Percentiles rank a stretch among this genome's conserved stretches.
These are phyloP conservation scores for Fusarium stilboides DNA, from an alignment of 2,329 filamentous ascomycete genomes.

Conservation along the genomic window DNA sequence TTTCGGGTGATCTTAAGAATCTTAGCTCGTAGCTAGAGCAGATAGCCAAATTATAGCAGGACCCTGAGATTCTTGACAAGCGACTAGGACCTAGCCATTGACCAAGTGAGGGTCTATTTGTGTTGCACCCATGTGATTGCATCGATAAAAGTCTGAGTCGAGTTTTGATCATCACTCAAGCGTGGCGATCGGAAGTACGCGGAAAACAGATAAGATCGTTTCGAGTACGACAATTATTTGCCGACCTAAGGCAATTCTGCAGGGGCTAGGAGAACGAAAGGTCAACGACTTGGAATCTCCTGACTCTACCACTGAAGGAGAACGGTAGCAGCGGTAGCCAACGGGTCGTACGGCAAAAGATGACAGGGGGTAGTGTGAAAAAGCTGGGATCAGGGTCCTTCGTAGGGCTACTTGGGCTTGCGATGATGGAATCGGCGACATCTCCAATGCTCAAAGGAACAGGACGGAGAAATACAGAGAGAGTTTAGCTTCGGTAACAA, in stretches of 20 bases:
- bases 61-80: neutral
- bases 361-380: slow-evolving; percentile 15
- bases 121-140: neutral
- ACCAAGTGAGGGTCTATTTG: neutral
- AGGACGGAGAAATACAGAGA: slow-evolving; percentile 12
- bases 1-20: neutral
- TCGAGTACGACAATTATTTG: slow-evolving; percentile 12
- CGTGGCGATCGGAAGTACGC: slow-evolving; percentile 8
- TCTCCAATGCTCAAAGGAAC: slow-evolving; percentile 3
- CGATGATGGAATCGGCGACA: neutral
- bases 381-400: slow-evolving; percentile 34
- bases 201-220: slow-evolving; percentile 9
- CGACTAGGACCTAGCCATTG: neutral
- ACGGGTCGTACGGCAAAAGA: slow-evolving; percentile 22
- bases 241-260: slow-evolving; percentile 5
- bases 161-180: neutral
- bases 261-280: slow-evolving; percentile 7
- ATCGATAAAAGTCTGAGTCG: too few relatives aligned
- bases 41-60: neutral
- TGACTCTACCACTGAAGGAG: slow-evolving; percentile 16
- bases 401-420: slow-evolving; percentile 20
- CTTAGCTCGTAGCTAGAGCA: neutral
- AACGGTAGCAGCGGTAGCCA: slow-evolving; percentile 37
- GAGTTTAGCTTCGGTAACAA: slow-evolving; percentile 15
- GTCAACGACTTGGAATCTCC: slow-evolving; percentile 25